A percentile compares a stretch with the other conserved stretches of the same genome.
Evolutionary conservation across 805 yeast genomes (phyloP).

Genomic region (Clavispora vitiphila): DNA sequence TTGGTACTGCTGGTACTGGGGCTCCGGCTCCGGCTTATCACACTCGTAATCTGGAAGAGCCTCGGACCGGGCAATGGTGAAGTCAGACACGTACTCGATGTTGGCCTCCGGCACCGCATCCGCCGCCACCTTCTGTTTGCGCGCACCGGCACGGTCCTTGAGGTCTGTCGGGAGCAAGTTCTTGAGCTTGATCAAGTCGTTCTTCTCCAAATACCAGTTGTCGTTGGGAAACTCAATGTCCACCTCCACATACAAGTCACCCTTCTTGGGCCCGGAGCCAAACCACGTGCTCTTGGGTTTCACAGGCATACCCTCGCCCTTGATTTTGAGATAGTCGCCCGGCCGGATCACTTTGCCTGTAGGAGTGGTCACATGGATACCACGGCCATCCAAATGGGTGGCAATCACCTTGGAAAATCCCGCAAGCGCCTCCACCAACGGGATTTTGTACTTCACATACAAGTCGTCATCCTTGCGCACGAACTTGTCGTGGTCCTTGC

Average conservation of each 20-base stretch:
- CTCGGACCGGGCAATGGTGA: constrained; percentile 20
- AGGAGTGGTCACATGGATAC: constrained; percentile 58
- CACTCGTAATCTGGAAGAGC: constrained; percentile 30
- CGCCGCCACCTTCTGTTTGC: constrained; percentile 20
- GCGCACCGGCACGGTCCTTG: constrained; percentile 16
- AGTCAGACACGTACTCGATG: constrained; percentile 33
- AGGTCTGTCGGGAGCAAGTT: constrained; percentile 48
- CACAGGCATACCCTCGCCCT: constrained; percentile 82
- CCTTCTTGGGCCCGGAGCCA: constrained; percentile 32
- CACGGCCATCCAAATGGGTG: constrained; percentile 77
- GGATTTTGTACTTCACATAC: constrained; percentile 51
- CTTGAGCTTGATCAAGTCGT: constrained; percentile 52
- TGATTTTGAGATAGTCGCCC: constrained; percentile 58
- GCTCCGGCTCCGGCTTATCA: constrained; percentile 5
- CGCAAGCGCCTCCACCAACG: constrained; percentile 77
- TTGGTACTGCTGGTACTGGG: background rate
- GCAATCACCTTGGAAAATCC: constrained; percentile 68
- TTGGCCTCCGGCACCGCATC: constrained; percentile 32
- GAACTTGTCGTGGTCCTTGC: constrained; percentile 46
- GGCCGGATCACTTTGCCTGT: constrained; percentile 80
- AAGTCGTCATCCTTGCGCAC: constrained; percentile 60
- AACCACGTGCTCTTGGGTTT: constrained; percentile 20
- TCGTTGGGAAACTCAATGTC: constrained; percentile 79
- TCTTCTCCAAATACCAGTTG: constrained; percentile 74
- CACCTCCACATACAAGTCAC: constrained; percentile 68